These are phyloP conservation scores for Suzukiozyma palmioleophila DNA, from an alignment of 1,139 yeast species.

Conservation along the genomic window DNA sequence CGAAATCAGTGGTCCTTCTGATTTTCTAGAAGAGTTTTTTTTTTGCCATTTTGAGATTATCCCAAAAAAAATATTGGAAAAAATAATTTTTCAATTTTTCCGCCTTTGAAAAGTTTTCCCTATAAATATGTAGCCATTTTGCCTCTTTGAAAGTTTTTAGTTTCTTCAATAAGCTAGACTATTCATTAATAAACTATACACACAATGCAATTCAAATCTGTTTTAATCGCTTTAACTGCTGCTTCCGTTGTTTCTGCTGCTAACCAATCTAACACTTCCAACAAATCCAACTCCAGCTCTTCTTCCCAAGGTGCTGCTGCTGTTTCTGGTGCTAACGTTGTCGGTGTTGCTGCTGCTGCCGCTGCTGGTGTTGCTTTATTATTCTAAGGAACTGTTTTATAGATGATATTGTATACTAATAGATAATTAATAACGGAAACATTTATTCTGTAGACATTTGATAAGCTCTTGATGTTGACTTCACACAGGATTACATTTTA, in stretches of 20 bases:
- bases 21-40: neutral
- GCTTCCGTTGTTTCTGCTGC: slow-evolving; percentile 41
- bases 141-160: neutral
- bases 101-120: slow-evolving; percentile 1
- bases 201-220: slow-evolving; percentile 43
- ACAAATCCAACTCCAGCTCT: slow-evolving; percentile 12
- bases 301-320: slow-evolving; percentile 21
- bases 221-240: slow-evolving; percentile 42
- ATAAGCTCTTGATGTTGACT: neutral
- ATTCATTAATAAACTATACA: slow-evolving; percentile 1
- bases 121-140: neutral
- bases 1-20: neutral
- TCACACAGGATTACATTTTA: no score
- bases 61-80: neutral
- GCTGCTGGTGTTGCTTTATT: slow-evolving; percentile 45
- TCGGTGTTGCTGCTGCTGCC: slow-evolving; percentile 40
- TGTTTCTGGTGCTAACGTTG: slow-evolving; percentile 21
- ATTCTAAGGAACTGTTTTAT: slow-evolving; percentile 22
- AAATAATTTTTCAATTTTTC: neutral
- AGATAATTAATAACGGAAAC: neutral
- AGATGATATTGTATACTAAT: slow-evolving; percentile 1
- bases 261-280: slow-evolving; percentile 16
- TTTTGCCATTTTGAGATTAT: neutral
- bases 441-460: neutral
- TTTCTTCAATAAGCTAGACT: neutral